phyloP scores from a whole-genome alignment of 2,329 filamentous ascomycete genomes.

The Pseudofabraea citricarpa region DNA sequence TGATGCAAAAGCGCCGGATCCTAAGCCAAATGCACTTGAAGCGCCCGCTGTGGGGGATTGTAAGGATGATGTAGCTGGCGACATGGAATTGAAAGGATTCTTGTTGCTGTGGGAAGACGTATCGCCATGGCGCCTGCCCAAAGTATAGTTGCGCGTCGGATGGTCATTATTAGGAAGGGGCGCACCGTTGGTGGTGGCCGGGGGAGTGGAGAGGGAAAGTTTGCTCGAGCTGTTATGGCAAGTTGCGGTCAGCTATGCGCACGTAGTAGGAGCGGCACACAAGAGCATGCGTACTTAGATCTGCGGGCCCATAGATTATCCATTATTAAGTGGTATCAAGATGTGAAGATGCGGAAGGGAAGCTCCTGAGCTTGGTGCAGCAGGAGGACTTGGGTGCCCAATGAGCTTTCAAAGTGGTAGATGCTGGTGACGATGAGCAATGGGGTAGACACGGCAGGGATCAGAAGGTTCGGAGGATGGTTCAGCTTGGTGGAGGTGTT shows the following conservation, averaged over 20 bases:
- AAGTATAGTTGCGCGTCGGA: conserved; percentile 57
- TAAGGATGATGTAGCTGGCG: conserved; percentile 63
- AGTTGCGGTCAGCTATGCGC: conserved; percentile 17
- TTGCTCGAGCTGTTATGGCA: conserved; percentile 57
- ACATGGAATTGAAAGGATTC: conserved; percentile 75
- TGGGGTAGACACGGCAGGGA: neutral
- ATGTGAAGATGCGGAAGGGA: conserved; percentile 6
- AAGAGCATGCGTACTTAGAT: conserved; percentile 63
- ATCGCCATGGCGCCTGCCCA: conserved; percentile 72
- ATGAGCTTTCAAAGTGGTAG: conserved; percentile 12
- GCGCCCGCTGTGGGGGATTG: conserved; percentile 73
- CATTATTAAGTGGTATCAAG: conserved; percentile 18
- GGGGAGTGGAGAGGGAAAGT: conserved; percentile 77
- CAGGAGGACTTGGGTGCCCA: conserved; percentile 10
- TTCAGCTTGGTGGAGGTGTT: no score
- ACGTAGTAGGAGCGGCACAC: conserved; percentile 3
- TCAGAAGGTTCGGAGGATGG: neutral
- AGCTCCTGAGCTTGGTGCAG: conserved; percentile 11
- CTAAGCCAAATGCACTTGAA: conserved; percentile 87
- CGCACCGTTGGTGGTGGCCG: conserved; percentile 33
- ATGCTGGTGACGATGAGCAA: neutral
- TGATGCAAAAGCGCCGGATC: conserved; percentile 94
- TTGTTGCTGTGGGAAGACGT: conserved; percentile 66
- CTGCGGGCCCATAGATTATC: conserved; percentile 68
- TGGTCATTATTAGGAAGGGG: conserved; percentile 36